Conservation (phyloP, 2,329 filamentous ascomycete species). For the Spiromastix sp. region DNA sequence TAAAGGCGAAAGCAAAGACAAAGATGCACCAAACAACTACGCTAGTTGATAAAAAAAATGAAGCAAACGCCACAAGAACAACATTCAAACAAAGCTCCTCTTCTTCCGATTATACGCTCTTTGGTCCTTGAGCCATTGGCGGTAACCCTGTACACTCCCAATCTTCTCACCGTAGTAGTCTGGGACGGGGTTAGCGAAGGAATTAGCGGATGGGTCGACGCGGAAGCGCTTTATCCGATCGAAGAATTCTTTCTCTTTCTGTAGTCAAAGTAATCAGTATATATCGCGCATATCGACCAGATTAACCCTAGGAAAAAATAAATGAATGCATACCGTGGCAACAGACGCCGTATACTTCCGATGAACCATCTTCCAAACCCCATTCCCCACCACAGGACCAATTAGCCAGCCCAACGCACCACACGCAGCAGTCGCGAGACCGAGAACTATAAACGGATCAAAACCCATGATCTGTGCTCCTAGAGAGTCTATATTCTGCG, state of each 20-base stretch:
- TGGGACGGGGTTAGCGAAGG: conserved; percentile 82
- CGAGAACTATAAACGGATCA: conserved; percentile 79
- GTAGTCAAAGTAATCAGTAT: too few relatives aligned
- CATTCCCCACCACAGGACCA: conserved; percentile 72
- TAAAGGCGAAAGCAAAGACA: too few relatives aligned
- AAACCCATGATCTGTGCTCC: conserved; percentile 64
- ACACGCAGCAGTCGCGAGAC: conserved; percentile 65
- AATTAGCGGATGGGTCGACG: conserved; percentile 82
- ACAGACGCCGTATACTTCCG: conserved; percentile 62
- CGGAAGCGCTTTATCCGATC: conserved; percentile 82
- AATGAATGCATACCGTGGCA: conserved; percentile 44
- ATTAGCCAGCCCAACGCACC: conserved; percentile 78
- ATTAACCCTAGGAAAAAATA: conserved; percentile 1
- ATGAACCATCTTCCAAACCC: conserved; percentile 68
- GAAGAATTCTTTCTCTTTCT: conserved; percentile 94
- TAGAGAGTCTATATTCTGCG: conserved; percentile 56
- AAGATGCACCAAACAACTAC: too few relatives aligned
- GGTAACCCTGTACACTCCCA: conserved; percentile 78
- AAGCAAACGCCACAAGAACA: too few relatives aligned
- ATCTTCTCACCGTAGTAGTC: conserved; percentile 99
- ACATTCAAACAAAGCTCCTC: conserved; percentile 32
- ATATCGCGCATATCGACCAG: too few relatives aligned
- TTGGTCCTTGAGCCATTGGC: conserved; percentile 96
- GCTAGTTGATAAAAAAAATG: too few relatives aligned
- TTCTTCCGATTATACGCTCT: conserved; percentile 92